These are phyloP conservation scores for Pneumocystis canis DNA, from an alignment of 1,139 yeast species.

Conservation along the genomic window DNA sequence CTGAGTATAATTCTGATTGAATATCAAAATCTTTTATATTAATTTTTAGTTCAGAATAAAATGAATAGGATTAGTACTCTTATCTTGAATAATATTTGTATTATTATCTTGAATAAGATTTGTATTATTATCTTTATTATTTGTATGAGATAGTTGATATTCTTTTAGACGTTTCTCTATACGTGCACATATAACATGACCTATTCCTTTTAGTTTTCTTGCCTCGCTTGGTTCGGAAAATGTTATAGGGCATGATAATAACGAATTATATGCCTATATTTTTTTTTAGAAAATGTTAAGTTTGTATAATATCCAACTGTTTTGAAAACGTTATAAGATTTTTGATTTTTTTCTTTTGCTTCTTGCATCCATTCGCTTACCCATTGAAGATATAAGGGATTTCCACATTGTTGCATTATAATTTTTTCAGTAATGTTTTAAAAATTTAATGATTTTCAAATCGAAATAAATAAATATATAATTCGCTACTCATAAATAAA, in stretches of 20 bases:
- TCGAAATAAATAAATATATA: too few species aligned
- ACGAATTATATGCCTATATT: constrained; percentile 31
- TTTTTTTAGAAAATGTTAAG: neutral
- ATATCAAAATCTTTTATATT: neutral
- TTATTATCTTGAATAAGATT: too few species aligned
- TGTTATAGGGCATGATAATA: constrained; percentile 31
- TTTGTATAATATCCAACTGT: constrained; percentile 1
- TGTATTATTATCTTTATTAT: too few species aligned
- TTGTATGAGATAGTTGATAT: constrained; percentile 35
- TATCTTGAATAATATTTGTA: too few species aligned
- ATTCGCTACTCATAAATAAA: too few species aligned
- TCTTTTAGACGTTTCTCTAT: constrained; percentile 31
- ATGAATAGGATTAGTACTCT: neutral
- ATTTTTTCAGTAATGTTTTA: constrained; percentile 1
- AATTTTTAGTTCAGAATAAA: neutral
- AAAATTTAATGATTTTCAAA: too few species aligned
- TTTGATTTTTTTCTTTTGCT: constrained; percentile 9
- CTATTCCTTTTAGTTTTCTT: constrained; percentile 39
- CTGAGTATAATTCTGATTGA: constrained; percentile 2
- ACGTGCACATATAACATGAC: constrained; percentile 43
- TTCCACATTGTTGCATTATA: neutral
- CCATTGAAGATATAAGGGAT: constrained; percentile 9
- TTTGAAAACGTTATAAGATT: constrained; percentile 10
- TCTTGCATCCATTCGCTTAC: constrained; percentile 14
- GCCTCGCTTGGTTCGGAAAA: constrained; percentile 40